These are phyloP conservation scores for Oryza australiensis DNA, from an alignment of 176 grass and related monocot genomes.

Conservation along the genomic window DNA sequence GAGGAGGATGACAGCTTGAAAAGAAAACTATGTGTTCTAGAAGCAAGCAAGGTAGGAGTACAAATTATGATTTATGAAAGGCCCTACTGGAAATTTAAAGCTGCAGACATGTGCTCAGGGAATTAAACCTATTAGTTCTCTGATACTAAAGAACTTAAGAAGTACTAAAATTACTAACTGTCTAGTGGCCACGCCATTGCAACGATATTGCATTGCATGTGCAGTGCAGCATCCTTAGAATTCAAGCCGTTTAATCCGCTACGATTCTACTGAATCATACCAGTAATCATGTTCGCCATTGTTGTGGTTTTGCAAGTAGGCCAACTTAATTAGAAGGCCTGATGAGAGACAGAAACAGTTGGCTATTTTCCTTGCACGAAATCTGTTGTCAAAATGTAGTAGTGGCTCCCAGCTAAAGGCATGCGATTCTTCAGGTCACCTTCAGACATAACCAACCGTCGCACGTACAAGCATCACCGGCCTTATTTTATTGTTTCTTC, in stretches of 20 bases:
- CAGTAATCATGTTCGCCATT: neutral
- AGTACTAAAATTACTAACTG: neutral
- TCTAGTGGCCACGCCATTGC: neutral
- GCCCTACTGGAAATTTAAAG: neutral
- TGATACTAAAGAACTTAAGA: neutral
- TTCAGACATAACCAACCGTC: slow-evolving; percentile 24
- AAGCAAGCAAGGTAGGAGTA: neutral
- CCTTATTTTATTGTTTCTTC: slow-evolving; percentile 7
- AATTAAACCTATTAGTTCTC: neutral
- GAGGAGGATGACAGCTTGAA: neutral
- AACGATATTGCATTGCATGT: neutral
- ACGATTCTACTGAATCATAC: neutral
- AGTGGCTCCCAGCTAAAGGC: slow-evolving; percentile 7
- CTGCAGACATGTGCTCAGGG: neutral
- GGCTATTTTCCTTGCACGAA: neutral
- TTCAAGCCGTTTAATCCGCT: neutral
- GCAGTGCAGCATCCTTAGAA: neutral
- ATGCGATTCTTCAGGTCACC: slow-evolving; percentile 17
- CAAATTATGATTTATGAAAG: neutral
- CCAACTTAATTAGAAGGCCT: neutral
- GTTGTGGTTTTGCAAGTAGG: neutral
- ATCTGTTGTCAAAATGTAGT: neutral
- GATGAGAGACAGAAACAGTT: neutral
- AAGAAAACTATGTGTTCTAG: neutral
- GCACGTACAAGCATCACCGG: neutral